Base-by-base conservation (phyloP, 768 basidiomycete genomes). In the Boletales sp. region DNA sequence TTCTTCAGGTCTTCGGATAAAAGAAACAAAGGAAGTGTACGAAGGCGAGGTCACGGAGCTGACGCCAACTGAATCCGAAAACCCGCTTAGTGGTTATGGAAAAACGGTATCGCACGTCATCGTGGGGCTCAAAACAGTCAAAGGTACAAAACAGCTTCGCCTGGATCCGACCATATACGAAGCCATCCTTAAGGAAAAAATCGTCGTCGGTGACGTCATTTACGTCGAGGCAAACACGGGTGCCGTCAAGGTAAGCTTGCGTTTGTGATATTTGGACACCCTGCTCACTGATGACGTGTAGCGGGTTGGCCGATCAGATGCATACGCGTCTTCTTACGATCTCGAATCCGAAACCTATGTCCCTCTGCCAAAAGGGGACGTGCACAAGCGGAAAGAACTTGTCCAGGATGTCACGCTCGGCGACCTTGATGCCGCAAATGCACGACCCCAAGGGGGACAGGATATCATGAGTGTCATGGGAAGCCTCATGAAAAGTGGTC, bases 391-490 rank as follows among this genome's bases (percentile, higher is more conserved):
- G 50, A 96, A 96, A 68, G 94, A 96, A 61, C 80, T 96, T 10
- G 90, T 97, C 2, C 94, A 97, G 66, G 93, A 95, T 54, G 88
- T 97, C 38, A 95, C 93, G 0, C 74, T 98, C 5, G 93, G 94
- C 44, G 95, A 98, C 63, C 76, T 98, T 34, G 95, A 98, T 65
- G 90, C 92, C 37, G 95, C 95, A 4, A 99, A 99, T 66, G 94
- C 94, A 5, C 81, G 93, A 25, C 95, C 95, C 12, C 92, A 90
- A 63, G 90, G 96, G 17, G 94, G 95, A 2, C 95, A 97, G 69
- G 95, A 98, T 59, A 96, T 98, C 67, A 97, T 97, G 94, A 90
- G 87, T 64, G 93, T 97, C 28, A 97, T 99, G 95, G 87, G 83
- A 7, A 86, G 75, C 58, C 76, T 98, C 14, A 90, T 96, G 55